These are phyloP conservation scores for Coemansia sp. DNA, from an alignment of 192 early-diverging fungal genomes.

Conservation along the genomic window DNA sequence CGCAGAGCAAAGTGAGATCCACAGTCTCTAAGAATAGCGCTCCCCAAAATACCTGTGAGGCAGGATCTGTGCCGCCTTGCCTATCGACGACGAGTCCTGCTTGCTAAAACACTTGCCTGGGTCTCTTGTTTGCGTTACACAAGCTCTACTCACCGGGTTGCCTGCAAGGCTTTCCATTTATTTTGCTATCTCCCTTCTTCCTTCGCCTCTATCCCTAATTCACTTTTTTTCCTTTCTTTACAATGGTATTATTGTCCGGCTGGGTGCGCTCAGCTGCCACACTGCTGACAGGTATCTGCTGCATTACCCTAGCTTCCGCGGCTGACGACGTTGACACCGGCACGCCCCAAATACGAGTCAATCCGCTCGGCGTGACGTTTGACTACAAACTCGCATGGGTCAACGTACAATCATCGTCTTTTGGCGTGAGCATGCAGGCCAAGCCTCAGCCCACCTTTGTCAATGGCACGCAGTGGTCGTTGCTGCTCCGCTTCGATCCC, in stretches of 20 bases:
- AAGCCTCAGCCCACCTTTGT: constrained; percentile 17
- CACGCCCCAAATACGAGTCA: constrained; percentile 8
- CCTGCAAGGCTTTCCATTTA: not conserved
- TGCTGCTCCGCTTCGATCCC: constrained; percentile 36
- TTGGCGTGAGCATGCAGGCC: constrained; percentile 40
- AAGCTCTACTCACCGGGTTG: not conserved
- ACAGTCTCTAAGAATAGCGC: not conserved
- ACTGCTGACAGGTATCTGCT: not conserved
- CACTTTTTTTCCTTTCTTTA: not conserved
- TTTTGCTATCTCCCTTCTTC: not conserved
- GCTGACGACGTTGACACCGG: not conserved
- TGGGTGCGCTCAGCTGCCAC: constrained; percentile 5
- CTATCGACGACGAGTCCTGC: not conserved
- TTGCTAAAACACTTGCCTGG: constrained; percentile 1
- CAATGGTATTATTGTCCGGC: constrained; percentile 1
- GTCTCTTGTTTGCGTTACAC: constrained; percentile 9
- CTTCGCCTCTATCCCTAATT: not conserved
- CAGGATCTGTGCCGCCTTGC: constrained; percentile 4
- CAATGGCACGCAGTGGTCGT: constrained; percentile 31
- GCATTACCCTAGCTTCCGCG: not conserved
- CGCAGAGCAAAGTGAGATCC: not conserved
- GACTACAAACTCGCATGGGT: constrained; percentile 48
- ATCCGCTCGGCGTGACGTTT: constrained; percentile 41
- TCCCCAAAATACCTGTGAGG: not conserved
- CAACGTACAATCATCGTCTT: constrained; percentile 33